A percentile compares a stretch with the other conserved stretches of the same genome.
phyloP scores from a whole-genome alignment of 345 rosid species.

The Kernera saxatilis region DNA sequence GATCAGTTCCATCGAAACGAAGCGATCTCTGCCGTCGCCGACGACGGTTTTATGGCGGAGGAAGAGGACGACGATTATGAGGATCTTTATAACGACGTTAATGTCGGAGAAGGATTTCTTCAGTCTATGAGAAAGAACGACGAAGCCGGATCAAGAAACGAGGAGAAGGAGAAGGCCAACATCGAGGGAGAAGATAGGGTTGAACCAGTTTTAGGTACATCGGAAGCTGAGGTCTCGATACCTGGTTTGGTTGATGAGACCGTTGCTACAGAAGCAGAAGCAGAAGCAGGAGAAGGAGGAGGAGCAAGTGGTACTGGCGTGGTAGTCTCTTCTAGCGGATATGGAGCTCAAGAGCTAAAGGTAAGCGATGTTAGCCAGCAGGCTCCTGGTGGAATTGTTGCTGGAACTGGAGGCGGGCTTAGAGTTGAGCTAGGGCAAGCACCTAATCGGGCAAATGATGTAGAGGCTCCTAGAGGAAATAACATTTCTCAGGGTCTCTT shows the following conservation, averaged over 20 bases:
- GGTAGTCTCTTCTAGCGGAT: constrained; percentile 33
- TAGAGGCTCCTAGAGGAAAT: constrained; percentile 35
- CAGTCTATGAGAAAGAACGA: constrained; percentile 55
- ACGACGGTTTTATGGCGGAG: constrained; percentile 58
- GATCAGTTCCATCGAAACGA: constrained; percentile 65
- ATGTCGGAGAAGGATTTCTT: constrained; percentile 74
- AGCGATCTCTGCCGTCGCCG: constrained; percentile 66
- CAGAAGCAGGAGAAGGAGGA: neutral
- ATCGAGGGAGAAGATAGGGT: constrained; percentile 8
- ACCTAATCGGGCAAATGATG: constrained; percentile 30
- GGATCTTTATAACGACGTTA: constrained; percentile 76
- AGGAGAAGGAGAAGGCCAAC: constrained; percentile 14
- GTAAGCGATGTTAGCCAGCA: constrained; percentile 33
- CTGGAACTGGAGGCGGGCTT: constrained; percentile 46
- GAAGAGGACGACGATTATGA: constrained; percentile 80
- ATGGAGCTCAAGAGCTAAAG: constrained; percentile 38
- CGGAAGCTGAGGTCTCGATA: constrained; percentile 29
- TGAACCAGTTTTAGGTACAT: constrained; percentile 19
- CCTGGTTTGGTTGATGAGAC: constrained; percentile 42
- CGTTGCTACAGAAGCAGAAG: constrained; percentile 11
- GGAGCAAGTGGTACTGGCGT: constrained; percentile 19
- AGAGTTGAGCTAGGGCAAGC: constrained; percentile 56
- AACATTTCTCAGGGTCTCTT: constrained; percentile 28
- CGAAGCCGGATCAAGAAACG: constrained; percentile 34
- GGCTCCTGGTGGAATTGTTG: constrained; percentile 23